Conservation (phyloP, 2,329 filamentous ascomycete species). For the Aspergillus carbonarius region DNA sequence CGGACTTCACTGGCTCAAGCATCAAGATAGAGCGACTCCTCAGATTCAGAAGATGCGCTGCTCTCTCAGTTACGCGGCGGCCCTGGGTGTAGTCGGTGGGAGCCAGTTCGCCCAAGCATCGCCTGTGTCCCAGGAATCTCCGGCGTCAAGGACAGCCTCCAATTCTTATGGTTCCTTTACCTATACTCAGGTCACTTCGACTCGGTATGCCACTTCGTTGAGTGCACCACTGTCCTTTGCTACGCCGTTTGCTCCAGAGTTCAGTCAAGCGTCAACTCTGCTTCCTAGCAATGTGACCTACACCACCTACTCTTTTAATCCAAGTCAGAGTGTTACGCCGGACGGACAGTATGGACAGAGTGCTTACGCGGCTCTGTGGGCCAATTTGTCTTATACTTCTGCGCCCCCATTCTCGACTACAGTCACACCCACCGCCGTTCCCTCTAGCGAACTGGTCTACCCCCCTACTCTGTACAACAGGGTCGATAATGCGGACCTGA, state of each 20-base stretch:
- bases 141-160: background rate
- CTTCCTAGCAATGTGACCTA: conserved; percentile 2
- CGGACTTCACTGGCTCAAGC: background rate
- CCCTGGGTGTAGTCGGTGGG: background rate
- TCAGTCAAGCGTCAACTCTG: conserved; percentile 1
- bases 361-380: conserved; percentile 40
- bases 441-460: conserved; percentile 55
- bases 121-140: background rate
- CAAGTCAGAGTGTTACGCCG: background rate
- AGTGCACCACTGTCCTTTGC: conserved; percentile 1
- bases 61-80: background rate
- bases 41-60: background rate
- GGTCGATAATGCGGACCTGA: conserved; percentile 19
- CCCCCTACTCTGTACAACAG: conserved; percentile 55
- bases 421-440: conserved; percentile 55
- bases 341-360: conserved; percentile 35
- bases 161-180: conserved; percentile 4
- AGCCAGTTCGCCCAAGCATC: background rate
- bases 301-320: conserved; percentile 2
- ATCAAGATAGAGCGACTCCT: background rate
- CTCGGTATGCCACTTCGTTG: conserved; percentile 5
- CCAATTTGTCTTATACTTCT: conserved; percentile 34
- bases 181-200: conserved; percentile 6
- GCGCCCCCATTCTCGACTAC: conserved; percentile 52
- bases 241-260: background rate